phyloP scores from a whole-genome alignment of 2,329 filamentous ascomycete genomes.

The Didymella segeticola region DNA sequence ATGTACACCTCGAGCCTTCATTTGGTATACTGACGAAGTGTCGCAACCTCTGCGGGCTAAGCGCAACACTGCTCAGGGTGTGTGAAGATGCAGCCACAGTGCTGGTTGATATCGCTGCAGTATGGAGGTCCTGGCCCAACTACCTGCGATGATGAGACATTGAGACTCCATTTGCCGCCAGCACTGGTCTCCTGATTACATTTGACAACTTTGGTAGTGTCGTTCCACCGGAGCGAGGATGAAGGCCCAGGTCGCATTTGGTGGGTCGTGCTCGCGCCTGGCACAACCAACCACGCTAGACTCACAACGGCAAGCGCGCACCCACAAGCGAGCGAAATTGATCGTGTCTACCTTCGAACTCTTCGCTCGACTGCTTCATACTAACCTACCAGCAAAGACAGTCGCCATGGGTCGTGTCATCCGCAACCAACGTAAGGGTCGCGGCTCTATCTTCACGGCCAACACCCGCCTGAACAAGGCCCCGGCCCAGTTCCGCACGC shows the following conservation, averaged over 20 bases:
- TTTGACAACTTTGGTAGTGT: too few species aligned
- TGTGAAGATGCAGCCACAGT: not conserved
- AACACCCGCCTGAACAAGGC: conserved; percentile 81
- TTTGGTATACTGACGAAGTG: not conserved
- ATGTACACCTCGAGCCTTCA: too few species aligned
- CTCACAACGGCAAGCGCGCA: conserved; percentile 1
- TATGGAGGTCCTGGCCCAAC: not conserved
- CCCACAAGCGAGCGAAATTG: conserved; percentile 10
- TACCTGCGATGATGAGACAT: too few species aligned
- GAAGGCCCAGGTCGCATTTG: not conserved
- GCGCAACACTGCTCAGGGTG: not conserved
- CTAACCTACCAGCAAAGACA: conserved; percentile 35
- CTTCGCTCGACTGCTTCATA: conserved; percentile 18
- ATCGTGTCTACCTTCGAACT: not conserved
- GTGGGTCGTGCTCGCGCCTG: not conserved
- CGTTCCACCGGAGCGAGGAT: too few species aligned
- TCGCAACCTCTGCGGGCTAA: not conserved
- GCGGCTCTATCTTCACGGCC: conserved; percentile 78
- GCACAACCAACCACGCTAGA: not conserved
- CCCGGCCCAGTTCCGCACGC: conserved; percentile 91
- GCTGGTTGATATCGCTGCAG: not conserved
- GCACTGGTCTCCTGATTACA: too few species aligned
- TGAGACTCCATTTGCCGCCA: too few species aligned
- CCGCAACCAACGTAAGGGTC: conserved; percentile 74
- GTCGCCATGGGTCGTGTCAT: conserved; percentile 70